Conservation (phyloP, 1,284 basidiomycete genomes). For the Ustilago crameri region DNA sequence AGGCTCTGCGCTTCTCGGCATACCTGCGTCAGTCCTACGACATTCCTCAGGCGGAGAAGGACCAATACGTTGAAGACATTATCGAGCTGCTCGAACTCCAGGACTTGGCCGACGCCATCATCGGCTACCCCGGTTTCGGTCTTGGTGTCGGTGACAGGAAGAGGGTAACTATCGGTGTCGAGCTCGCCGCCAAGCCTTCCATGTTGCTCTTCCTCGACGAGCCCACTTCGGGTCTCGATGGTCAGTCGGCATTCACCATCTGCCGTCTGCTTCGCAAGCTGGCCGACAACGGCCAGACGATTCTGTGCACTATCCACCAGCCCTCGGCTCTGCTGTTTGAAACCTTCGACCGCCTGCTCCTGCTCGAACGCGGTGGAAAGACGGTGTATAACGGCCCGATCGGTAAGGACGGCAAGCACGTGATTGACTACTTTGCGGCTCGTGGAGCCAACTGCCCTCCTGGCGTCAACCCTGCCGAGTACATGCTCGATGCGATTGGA, state of each 20-base stretch:
- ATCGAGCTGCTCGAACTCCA: constrained; percentile 82
- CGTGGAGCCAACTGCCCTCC: constrained; percentile 72
- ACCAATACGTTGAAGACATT: constrained; percentile 82
- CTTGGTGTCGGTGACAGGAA: constrained; percentile 75
- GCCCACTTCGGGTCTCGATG: constrained; percentile 82
- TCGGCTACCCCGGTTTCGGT: constrained; percentile 72
- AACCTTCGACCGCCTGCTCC: constrained; percentile 75
- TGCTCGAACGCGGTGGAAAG: constrained; percentile 63
- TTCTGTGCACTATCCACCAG: constrained; percentile 74
- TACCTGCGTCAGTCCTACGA: constrained; percentile 79
- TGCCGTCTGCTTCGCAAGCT: constrained; percentile 80
- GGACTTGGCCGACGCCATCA: constrained; percentile 77
- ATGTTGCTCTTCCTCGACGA: constrained; percentile 73
- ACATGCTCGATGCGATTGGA: constrained; percentile 69
- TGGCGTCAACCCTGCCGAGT: constrained; percentile 73
- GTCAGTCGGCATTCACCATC: constrained; percentile 88
- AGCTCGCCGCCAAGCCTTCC: constrained; percentile 80
- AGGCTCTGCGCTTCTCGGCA: constrained; percentile 85
- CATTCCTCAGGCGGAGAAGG: constrained; percentile 78
- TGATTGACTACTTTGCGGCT: constrained; percentile 73
- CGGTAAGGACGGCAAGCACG: constrained; percentile 71
- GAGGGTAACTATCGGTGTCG: constrained; percentile 77
- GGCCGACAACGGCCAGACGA: constrained; percentile 84
- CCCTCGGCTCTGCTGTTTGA: constrained; percentile 75
- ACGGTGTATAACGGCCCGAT: constrained; percentile 74